Conservation (phyloP, 257 asterid genomes). For the Solanum tacnaense region DNA sequence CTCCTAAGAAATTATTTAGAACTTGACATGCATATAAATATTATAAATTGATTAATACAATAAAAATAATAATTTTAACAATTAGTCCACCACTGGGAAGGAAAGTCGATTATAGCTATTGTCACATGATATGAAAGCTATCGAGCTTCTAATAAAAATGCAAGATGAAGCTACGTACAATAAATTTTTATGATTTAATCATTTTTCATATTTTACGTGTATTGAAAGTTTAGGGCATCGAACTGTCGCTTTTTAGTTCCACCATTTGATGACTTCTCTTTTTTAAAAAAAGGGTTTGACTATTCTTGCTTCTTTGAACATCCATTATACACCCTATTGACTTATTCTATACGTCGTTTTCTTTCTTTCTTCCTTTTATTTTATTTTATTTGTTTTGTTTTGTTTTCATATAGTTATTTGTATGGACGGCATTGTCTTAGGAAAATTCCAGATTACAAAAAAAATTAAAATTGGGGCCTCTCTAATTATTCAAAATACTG, state of each 20-base stretch:
- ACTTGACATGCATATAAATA: background rate
- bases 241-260: background rate
- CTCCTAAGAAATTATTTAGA: background rate
- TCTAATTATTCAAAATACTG: background rate
- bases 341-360: background rate
- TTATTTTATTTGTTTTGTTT: background rate
- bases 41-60: background rate
- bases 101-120: too few species aligned
- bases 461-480: background rate
- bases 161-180: fast-evolving
- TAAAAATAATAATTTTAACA: background rate
- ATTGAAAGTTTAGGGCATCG: fast-evolving
- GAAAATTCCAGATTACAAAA: background rate
- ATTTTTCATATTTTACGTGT: fast-evolving
- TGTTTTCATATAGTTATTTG: background rate
- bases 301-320: background rate
- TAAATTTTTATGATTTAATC: background rate
- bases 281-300: background rate
- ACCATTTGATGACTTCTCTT: background rate
- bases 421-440: background rate
- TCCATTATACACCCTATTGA: background rate
- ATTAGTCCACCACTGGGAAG: background rate
- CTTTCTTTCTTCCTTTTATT: background rate
- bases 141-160: background rate
- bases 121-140: background rate